phyloP scores from a whole-genome alignment of 2,329 filamentous ascomycete species.

The Uncinocarpus reesii region DNA sequence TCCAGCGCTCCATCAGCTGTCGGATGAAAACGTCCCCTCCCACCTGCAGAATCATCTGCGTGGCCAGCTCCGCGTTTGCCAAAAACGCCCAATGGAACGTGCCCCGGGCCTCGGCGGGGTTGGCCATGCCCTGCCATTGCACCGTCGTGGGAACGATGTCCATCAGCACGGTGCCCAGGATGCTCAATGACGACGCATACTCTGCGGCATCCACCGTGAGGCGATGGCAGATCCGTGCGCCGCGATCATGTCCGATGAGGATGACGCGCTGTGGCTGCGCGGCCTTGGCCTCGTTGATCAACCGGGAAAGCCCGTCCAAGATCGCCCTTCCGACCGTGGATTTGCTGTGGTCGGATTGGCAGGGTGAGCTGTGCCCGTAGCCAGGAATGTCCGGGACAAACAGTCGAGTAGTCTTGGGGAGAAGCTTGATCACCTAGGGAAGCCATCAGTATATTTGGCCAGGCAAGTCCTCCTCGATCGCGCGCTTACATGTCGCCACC shows the following conservation, averaged over 20 bases:
- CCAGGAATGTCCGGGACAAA: constrained; percentile 42
- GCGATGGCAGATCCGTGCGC: constrained; percentile 42
- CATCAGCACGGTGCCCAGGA: constrained; percentile 35
- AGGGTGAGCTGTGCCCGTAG: constrained; percentile 37
- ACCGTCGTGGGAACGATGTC: constrained; percentile 43
- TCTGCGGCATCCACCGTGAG: constrained; percentile 36
- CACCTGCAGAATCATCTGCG: constrained; percentile 35
- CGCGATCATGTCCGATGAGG: constrained; percentile 43
- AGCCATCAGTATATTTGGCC: not conserved
- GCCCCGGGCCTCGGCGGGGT: constrained; percentile 28
- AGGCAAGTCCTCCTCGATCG: no score
- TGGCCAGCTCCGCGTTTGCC: constrained; percentile 37
- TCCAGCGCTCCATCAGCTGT: constrained; percentile 27
- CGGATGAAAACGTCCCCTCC: constrained; percentile 35
- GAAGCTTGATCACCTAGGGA: constrained; percentile 29
- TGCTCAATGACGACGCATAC: constrained; percentile 23
- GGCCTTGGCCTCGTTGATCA: not conserved
- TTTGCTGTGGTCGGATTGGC: constrained; percentile 20
- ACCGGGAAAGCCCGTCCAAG: constrained; percentile 10
- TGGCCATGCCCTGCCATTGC: constrained; percentile 37
- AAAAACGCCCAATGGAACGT: constrained; percentile 46
- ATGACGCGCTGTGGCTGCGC: constrained; percentile 26
- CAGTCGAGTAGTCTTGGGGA: constrained; percentile 34
- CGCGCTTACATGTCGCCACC: constrained; percentile 16
- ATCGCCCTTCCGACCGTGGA: constrained; percentile 15